These are phyloP conservation scores for Lycium barbarum DNA, from an alignment of 257 asterid species.

Conservation along the genomic window DNA sequence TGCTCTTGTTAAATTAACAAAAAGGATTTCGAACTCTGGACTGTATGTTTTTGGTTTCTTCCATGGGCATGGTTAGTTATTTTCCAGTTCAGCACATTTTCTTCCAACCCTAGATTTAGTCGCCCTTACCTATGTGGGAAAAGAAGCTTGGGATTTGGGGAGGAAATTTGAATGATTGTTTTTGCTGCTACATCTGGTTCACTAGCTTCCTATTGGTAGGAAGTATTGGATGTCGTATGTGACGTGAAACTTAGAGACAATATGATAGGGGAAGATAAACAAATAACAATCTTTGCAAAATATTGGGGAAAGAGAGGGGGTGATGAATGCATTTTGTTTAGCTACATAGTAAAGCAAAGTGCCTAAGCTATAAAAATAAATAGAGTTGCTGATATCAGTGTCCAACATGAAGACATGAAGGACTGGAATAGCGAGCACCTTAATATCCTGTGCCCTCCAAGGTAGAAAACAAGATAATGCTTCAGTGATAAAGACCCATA, in stretches of 20 bases:
- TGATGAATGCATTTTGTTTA: not conserved
- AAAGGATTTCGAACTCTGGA: not conserved
- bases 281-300: not conserved
- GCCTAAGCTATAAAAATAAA: not conserved
- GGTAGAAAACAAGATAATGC: not conserved
- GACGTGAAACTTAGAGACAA: constrained; percentile 3
- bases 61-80: not conserved
- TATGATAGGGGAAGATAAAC: not conserved
- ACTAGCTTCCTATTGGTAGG: not conserved
- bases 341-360: not conserved
- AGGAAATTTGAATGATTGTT: not conserved
- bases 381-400: constrained; percentile 24
- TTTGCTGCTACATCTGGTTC: not conserved
- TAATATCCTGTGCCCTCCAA: not conserved
- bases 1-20: not conserved
- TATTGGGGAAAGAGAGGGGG: not conserved
- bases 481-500: not conserved
- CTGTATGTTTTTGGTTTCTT: not conserved
- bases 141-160: not conserved
- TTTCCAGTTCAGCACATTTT: not conserved
- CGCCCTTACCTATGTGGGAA: not conserved
- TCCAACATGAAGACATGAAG: constrained; percentile 29
- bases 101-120: constrained; percentile 3
- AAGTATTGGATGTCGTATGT: not conserved
- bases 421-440: not conserved